Percentiles rank a stretch among this genome's conserved stretches.
phyloP scores from a whole-genome alignment of 768 basidiomycete genomes.

The Tylopilus sp. region DNA sequence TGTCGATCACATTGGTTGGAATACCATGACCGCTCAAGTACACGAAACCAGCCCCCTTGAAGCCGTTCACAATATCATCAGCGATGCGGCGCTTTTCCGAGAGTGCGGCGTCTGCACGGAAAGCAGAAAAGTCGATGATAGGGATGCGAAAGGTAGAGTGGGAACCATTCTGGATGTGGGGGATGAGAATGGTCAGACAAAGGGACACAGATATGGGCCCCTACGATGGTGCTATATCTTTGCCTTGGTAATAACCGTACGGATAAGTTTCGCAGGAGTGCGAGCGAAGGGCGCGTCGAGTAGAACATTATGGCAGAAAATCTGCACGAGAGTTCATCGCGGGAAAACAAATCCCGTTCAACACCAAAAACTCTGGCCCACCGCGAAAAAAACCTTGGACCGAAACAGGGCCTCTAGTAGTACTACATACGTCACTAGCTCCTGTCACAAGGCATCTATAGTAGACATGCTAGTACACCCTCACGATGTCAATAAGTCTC shows the following conservation, averaged over 20 bases:
- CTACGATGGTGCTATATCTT: conserved; percentile 23
- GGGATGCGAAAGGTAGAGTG: conserved; percentile 60
- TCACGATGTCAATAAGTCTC: conserved; percentile 57
- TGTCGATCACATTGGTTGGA: conserved; percentile 48
- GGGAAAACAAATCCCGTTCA: too few species aligned
- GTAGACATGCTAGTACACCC: too few species aligned
- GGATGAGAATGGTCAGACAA: conserved; percentile 5
- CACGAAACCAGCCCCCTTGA: conserved; percentile 78
- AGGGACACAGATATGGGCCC: conserved; percentile 12
- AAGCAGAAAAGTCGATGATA: conserved; percentile 74
- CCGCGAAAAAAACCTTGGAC: too few species aligned
- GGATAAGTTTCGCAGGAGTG: conserved; percentile 3
- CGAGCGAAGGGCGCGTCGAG: conserved; percentile 9
- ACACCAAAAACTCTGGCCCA: too few species aligned
- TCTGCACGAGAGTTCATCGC: too few species aligned
- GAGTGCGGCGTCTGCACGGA: conserved; percentile 45
- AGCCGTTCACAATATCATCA: conserved; percentile 65
- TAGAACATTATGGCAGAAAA: too few species aligned
- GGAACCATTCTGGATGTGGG: conserved; percentile 29
- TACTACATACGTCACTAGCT: too few species aligned
- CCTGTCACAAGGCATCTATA: too few species aligned
- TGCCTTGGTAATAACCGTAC: conserved; percentile 4
- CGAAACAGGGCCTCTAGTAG: too few species aligned
- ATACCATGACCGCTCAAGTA: conserved; percentile 78
- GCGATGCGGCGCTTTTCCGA: conserved; percentile 63